Conservation (phyloP, 1,139 yeast genomes). For the Protomyces lactucae-debilis region DNA sequence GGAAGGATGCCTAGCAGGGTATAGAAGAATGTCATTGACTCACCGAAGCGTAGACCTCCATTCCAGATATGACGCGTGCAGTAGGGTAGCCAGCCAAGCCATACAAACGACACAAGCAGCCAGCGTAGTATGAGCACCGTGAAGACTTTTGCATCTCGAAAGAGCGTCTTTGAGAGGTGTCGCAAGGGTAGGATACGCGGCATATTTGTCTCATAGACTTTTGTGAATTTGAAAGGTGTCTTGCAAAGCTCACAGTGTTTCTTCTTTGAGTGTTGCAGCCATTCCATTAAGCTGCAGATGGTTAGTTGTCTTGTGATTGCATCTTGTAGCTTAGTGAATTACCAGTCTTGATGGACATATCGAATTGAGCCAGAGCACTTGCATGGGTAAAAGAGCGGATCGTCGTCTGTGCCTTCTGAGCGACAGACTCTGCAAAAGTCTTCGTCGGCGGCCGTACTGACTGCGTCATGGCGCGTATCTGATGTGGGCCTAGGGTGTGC, state of each 20-base stretch:
- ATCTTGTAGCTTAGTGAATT: slow-evolving; percentile 26
- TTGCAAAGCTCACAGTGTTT: slow-evolving; percentile 87
- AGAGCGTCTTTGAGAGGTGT: slow-evolving; percentile 4
- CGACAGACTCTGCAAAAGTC: slow-evolving; percentile 86
- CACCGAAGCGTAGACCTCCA: slow-evolving; percentile 5
- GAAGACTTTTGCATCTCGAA: neutral
- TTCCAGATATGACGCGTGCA: slow-evolving; percentile 25
- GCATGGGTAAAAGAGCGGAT: slow-evolving; percentile 88
- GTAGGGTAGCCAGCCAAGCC: slow-evolving; percentile 27
- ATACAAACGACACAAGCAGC: slow-evolving; percentile 11
- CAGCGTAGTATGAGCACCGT: slow-evolving; percentile 4
- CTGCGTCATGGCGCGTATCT: too few relatives aligned
- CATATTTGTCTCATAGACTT: slow-evolving; percentile 36
- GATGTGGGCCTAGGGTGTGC: too few relatives aligned
- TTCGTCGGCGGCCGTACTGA: slow-evolving; percentile 37
- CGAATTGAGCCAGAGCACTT: slow-evolving; percentile 89
- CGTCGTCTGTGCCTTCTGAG: slow-evolving; percentile 73
- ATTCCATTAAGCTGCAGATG: slow-evolving; percentile 55
- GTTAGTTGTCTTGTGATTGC: neutral
- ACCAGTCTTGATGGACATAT: slow-evolving; percentile 86
- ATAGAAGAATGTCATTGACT: slow-evolving; percentile 2
- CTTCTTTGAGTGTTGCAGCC: slow-evolving; percentile 67
- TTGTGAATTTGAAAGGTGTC: slow-evolving; percentile 64
- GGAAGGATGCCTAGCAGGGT: neutral
- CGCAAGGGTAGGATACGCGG: slow-evolving; percentile 18